Percentiles rank a stretch among this genome's conserved stretches.
phyloP scores from a whole-genome alignment of 768 basidiomycete genomes.

The Psilocybe azurescens region DNA sequence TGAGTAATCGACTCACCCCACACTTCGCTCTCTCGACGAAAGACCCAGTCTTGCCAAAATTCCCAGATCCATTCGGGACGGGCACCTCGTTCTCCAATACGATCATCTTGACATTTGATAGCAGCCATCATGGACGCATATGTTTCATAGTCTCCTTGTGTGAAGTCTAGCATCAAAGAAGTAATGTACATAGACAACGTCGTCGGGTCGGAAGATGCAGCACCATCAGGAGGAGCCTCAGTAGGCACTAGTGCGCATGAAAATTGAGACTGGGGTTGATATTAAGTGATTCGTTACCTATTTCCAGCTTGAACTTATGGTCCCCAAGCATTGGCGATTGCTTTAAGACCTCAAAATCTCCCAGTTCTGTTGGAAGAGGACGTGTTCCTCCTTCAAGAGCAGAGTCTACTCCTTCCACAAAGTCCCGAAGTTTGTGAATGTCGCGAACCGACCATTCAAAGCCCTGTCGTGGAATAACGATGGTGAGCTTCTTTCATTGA shows the following conservation, averaged over 20 bases:
- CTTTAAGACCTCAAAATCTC: conserved; percentile 65
- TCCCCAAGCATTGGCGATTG: conserved; percentile 73
- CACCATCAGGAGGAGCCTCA: conserved; percentile 24
- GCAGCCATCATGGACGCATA: conserved; percentile 74
- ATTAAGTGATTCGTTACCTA: conserved; percentile 42
- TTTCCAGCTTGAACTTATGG: conserved; percentile 74
- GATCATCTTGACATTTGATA: conserved; percentile 68
- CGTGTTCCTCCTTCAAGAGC: conserved; percentile 33
- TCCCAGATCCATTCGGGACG: conserved; percentile 80
- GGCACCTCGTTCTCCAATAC: conserved; percentile 63
- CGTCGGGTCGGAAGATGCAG: conserved; percentile 32
- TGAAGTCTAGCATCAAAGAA: conserved; percentile 64
- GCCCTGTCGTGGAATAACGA: conserved; percentile 44
- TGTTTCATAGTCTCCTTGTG: conserved; percentile 63
- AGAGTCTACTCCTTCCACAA: conserved; percentile 51
- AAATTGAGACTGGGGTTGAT: conserved; percentile 9
- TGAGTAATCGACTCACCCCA: conserved; percentile 62
- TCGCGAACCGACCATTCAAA: conserved; percentile 76
- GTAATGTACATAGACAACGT: conserved; percentile 71
- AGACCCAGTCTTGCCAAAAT: conserved; percentile 74
- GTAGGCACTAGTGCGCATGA: conserved; percentile 25
- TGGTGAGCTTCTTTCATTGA: too few species aligned
- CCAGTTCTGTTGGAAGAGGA: conserved; percentile 34
- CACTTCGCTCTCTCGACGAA: conserved; percentile 72
- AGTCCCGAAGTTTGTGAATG: conserved; percentile 59